Evolutionary conservation across 2,329 filamentous ascomycete species (phyloP).

Genomic region (Fusarium sp.): DNA sequence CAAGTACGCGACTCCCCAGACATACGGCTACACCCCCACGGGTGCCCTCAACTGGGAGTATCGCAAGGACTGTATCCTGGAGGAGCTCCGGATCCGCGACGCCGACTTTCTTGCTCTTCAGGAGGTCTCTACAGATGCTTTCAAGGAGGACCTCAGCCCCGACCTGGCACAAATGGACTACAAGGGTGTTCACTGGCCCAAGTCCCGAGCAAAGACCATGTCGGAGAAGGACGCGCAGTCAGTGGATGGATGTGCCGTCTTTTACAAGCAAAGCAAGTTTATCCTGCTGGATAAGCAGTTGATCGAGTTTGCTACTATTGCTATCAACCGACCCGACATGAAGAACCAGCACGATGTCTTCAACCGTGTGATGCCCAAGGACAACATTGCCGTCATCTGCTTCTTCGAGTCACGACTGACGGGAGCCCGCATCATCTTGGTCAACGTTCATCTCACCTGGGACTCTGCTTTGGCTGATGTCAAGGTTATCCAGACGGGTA

Average conservation of each 20-base stretch:
- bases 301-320: slow-evolving; percentile 90
- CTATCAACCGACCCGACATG: slow-evolving; percentile 95
- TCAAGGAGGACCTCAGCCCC: slow-evolving; percentile 91
- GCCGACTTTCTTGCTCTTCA: slow-evolving; percentile 94
- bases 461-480: slow-evolving; percentile 91
- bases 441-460: slow-evolving; percentile 96
- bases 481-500: slow-evolving; percentile 95
- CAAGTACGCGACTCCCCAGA: slow-evolving; percentile 84
- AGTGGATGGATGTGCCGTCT: slow-evolving; percentile 97
- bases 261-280: slow-evolving; percentile 96
- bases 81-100: slow-evolving; percentile 81
- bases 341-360: slow-evolving; percentile 98
- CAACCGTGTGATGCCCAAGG: slow-evolving; percentile 97
- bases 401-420: slow-evolving; percentile 94
- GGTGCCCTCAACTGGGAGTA: slow-evolving; percentile 88
- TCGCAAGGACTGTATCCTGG: slow-evolving; percentile 82
- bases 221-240: slow-evolving; percentile 84
- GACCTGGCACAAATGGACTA: slow-evolving; percentile 88
- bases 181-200: slow-evolving; percentile 93
- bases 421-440: slow-evolving; percentile 90
- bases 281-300: slow-evolving; percentile 93
- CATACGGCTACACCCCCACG: slow-evolving; percentile 91
- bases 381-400: slow-evolving; percentile 92
- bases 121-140: slow-evolving; percentile 91
- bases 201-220: slow-evolving; percentile 92